Conservation (phyloP, 768 basidiomycete genomes). For the Suillus bovinus region DNA sequence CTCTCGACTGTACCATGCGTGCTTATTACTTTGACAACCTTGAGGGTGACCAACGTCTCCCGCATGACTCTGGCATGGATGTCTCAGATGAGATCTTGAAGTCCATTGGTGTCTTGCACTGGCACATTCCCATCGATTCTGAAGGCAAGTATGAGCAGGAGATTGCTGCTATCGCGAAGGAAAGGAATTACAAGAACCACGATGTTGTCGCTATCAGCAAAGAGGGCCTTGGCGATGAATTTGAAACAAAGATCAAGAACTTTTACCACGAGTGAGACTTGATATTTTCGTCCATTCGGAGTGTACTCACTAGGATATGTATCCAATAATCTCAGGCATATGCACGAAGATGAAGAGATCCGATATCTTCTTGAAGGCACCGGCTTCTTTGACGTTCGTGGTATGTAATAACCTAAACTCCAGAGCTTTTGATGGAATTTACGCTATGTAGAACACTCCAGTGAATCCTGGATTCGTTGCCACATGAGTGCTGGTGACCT, state of each 20-base stretch:
- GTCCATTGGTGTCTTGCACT: slow-evolving; percentile 63
- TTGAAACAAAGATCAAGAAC: slow-evolving; percentile 76
- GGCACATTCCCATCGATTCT: slow-evolving; percentile 64
- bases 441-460: slow-evolving; percentile 51
- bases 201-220: slow-evolving; percentile 77
- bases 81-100: slow-evolving; percentile 53
- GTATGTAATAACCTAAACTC: slow-evolving; percentile 39
- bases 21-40: slow-evolving; percentile 73
- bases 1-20: slow-evolving; percentile 46
- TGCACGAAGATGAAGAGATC: slow-evolving; percentile 97
- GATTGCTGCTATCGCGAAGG: slow-evolving; percentile 61
- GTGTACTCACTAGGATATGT: neutral
- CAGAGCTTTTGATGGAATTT: neutral
- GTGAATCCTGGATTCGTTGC: slow-evolving; percentile 80
- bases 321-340: slow-evolving; percentile 51
- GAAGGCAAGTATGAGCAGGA: slow-evolving; percentile 45
- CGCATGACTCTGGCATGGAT: slow-evolving; percentile 63
- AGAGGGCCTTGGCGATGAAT: slow-evolving; percentile 76
- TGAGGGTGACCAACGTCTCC: slow-evolving; percentile 78
- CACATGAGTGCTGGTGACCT: slow-evolving; percentile 79
- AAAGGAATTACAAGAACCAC: slow-evolving; percentile 79
- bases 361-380: slow-evolving; percentile 75
- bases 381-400: slow-evolving; percentile 91
- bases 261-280: slow-evolving; percentile 80
- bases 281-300: slow-evolving; percentile 24